Evolutionary conservation across 2,329 filamentous ascomycete genomes (phyloP).

Genomic region (Aspergillus sp.): DNA sequence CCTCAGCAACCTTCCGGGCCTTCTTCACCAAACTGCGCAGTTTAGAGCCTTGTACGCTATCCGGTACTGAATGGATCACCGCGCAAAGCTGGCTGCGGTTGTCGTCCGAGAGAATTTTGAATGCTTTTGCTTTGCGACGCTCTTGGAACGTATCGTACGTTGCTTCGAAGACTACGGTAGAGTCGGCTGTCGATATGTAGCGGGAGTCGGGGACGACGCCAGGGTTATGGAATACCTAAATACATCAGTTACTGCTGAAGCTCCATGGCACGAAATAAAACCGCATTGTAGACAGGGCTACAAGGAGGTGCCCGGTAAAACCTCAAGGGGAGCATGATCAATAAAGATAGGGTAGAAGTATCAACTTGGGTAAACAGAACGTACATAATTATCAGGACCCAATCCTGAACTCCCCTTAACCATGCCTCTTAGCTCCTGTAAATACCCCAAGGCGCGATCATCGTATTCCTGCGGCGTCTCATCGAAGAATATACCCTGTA

Average conservation of each 20-base stretch:
- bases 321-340: too few species aligned
- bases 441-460: constrained; percentile 23
- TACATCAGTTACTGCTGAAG: background rate
- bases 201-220: constrained; percentile 37
- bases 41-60: constrained; percentile 21
- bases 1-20: constrained; percentile 29
- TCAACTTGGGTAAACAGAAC: constrained; percentile 12
- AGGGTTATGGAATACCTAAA: constrained; percentile 41
- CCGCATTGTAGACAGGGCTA: background rate
- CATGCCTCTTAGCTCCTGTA: constrained; percentile 26
- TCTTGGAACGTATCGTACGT: constrained; percentile 34
- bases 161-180: constrained; percentile 42
- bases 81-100: constrained; percentile 27
- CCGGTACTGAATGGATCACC: constrained; percentile 35
- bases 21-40: constrained; percentile 29
- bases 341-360: background rate
- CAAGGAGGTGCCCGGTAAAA: too few species aligned
- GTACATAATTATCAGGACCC: constrained; percentile 32
- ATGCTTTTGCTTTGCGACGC: constrained; percentile 24
- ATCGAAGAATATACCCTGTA: constrained; percentile 46
- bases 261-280: background rate
- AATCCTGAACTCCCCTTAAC: constrained; percentile 27
- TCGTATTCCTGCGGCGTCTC: constrained; percentile 39
- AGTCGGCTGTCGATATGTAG: constrained; percentile 38
- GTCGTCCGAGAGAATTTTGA: constrained; percentile 25